Percentiles rank a stretch among this genome's conserved stretches.
Conservation (phyloP, 192 early-diverging fungal species). For the Pilobolus umbonatus region DNA sequence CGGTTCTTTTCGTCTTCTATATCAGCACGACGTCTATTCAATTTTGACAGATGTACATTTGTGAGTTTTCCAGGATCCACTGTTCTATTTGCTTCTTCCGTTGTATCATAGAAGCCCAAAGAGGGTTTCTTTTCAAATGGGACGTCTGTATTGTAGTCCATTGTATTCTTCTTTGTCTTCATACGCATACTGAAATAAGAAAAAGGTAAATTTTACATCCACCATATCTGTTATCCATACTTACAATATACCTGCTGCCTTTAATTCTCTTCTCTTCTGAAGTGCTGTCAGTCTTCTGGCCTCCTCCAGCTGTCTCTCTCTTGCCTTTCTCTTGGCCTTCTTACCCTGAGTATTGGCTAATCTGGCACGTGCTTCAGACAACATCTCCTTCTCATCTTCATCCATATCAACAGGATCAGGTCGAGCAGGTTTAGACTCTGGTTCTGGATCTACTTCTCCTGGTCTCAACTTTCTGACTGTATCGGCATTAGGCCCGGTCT, state of each 20-base stretch:
- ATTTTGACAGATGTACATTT: slow-evolving; percentile 69
- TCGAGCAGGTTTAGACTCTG: slow-evolving; percentile 93
- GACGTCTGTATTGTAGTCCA: slow-evolving; percentile 96
- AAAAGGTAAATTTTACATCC: background rate
- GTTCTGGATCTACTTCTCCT: slow-evolving; percentile 96
- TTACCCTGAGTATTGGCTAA: slow-evolving; percentile 99
- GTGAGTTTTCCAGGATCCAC: slow-evolving; percentile 58
- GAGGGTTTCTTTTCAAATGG: slow-evolving; percentile 88
- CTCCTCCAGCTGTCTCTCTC: slow-evolving; percentile 96
- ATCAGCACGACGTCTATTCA: slow-evolving; percentile 85
- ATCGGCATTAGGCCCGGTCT: slow-evolving; percentile 76
- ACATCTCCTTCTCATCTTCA: slow-evolving; percentile 99
- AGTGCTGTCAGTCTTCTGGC: slow-evolving; percentile 82
- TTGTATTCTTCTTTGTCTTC: slow-evolving; percentile 67
- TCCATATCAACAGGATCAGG: slow-evolving; percentile 99
- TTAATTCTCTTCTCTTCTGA: slow-evolving; percentile 94
- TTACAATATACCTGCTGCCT: slow-evolving; percentile 94
- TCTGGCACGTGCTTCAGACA: slow-evolving; percentile 94
- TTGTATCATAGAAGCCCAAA: slow-evolving; percentile 89
- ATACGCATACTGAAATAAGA: slow-evolving; percentile 34
- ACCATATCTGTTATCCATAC: slow-evolving; percentile 10
- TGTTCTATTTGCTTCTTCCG: slow-evolving; percentile 70
- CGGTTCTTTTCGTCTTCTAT: slow-evolving; percentile 78
- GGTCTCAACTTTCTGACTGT: slow-evolving; percentile 83
- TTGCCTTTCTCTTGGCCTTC: slow-evolving; percentile 98